These are phyloP conservation scores for Ascochyta viciae-villosae DNA, from an alignment of 2,329 filamentous ascomycete genomes.

Conservation along the genomic window DNA sequence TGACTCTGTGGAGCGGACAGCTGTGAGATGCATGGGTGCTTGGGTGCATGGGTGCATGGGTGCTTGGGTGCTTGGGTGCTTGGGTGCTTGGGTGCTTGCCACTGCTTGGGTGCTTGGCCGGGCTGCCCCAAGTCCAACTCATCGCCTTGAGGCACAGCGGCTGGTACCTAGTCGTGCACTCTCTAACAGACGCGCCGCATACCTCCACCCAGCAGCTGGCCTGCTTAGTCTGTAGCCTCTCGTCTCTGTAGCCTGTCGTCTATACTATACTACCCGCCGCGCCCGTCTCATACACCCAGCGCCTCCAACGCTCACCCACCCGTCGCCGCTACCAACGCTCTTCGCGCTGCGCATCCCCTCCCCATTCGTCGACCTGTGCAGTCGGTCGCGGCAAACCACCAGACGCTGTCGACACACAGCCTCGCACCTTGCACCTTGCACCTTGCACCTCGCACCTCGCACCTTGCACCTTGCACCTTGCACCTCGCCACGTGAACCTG, in stretches of 20 bases:
- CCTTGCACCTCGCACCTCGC: conserved; percentile 5
- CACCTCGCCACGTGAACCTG: too few relatives aligned
- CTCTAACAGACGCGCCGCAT: conserved; percentile 11
- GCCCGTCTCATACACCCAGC: conserved; percentile 22
- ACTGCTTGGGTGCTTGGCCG: not conserved
- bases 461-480: too few relatives aligned
- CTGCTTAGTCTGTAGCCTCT: conserved; percentile 10
- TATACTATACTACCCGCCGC: conserved; percentile 20
- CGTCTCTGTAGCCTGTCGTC: not conserved
- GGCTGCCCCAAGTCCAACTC: conserved; percentile 9
- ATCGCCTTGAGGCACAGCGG: conserved; percentile 3
- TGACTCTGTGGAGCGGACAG: conserved; percentile 13
- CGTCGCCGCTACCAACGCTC: conserved; percentile 25
- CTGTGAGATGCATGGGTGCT: conserved; percentile 1
- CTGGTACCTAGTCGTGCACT: not conserved
- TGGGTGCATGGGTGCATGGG: not conserved
- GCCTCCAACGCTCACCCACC: conserved; percentile 25
- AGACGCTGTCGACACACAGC: conserved; percentile 11
- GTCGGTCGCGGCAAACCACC: conserved; percentile 1
- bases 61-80: too few relatives aligned
- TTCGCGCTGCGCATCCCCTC: conserved; percentile 32
- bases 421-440: conserved; percentile 18
- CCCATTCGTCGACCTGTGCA: conserved; percentile 27
- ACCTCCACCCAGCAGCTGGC: conserved; percentile 28
- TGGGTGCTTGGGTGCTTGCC: not conserved